phyloP scores from a whole-genome alignment of 169 alveolate species.

The Cytauxzoon felis region DNA sequence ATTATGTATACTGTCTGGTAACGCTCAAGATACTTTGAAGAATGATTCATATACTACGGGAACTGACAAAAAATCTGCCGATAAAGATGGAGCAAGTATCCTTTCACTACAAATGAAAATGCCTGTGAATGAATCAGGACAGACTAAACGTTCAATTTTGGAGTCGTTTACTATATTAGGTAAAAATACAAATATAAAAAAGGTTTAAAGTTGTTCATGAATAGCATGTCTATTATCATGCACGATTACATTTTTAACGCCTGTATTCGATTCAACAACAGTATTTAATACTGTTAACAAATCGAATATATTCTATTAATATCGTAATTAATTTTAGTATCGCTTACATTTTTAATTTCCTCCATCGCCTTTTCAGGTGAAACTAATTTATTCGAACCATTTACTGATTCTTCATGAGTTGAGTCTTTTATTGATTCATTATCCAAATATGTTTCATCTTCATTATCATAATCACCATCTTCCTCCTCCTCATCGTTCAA shows the following conservation, averaged over 20 bases:
- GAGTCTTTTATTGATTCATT: neutral
- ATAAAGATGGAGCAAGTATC: constrained; percentile 23
- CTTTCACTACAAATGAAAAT: constrained; percentile 23
- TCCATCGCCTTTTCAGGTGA: constrained; percentile 21
- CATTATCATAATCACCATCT: neutral
- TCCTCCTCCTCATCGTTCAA: neutral
- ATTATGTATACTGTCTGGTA: constrained; percentile 31
- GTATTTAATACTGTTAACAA: constrained; percentile 25
- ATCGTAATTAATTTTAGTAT: neutral
- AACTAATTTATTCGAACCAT: constrained; percentile 2
- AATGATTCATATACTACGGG: constrained; percentile 23
- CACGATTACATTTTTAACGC: constrained; percentile 35
- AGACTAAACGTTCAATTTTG: constrained; percentile 46
- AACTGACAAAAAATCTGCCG: constrained; percentile 1
- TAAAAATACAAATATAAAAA: constrained; percentile 4
- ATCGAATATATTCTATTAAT: neutral
- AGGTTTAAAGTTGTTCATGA: neutral
- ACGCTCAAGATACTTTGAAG: constrained; percentile 34
- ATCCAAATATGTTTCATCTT: neutral
- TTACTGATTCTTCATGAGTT: neutral
- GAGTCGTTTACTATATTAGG: constrained; percentile 17
- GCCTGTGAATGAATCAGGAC: constrained; percentile 38
- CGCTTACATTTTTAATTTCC: constrained; percentile 8
- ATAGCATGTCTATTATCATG: neutral
- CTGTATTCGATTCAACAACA: constrained; percentile 31